phyloP scores from a whole-genome alignment of 2,329 filamentous ascomycete genomes.

The Nothophoma quercina region DNA sequence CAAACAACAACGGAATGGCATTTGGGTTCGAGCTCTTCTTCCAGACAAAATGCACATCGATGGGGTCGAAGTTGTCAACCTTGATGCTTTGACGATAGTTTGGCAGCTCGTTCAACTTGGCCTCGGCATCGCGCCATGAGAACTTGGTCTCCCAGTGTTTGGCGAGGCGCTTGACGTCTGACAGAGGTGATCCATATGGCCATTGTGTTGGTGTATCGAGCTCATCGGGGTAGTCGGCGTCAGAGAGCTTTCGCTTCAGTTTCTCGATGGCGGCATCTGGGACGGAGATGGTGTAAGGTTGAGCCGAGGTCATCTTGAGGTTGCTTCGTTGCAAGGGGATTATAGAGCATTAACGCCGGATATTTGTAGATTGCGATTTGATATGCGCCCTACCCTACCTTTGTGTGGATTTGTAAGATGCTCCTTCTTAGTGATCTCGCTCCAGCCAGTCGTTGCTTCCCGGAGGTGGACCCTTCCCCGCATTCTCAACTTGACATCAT shows the following conservation, averaged over 20 bases:
- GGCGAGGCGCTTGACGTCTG: conserved; percentile 66
- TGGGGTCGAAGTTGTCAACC: conserved; percentile 65
- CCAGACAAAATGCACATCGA: conserved; percentile 72
- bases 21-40: conserved; percentile 59
- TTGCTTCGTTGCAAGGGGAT: background rate
- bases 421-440: background rate
- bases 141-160: conserved; percentile 64
- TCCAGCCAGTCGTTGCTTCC: conserved; percentile 1
- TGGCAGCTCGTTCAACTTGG: conserved; percentile 65
- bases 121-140: conserved; percentile 69
- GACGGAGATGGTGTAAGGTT: conserved; percentile 39
- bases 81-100: conserved; percentile 64
- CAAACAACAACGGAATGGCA: conserved; percentile 71
- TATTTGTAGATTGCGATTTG: too few species aligned
- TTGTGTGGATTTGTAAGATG: conserved; percentile 5
- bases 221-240: conserved; percentile 65
- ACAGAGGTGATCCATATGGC: conserved; percentile 67
- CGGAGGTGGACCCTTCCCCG: conserved; percentile 1
- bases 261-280: conserved; percentile 57
- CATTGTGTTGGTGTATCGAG: conserved; percentile 55
- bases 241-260: conserved; percentile 64
- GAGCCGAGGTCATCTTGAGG: conserved; percentile 18
- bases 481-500: conserved; percentile 1
- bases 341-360: too few species aligned
- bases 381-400: too few species aligned